phyloP scores from a whole-genome alignment of 495 filamentous ascomycete genomes.

The Lasiosphaeria miniovina region DNA sequence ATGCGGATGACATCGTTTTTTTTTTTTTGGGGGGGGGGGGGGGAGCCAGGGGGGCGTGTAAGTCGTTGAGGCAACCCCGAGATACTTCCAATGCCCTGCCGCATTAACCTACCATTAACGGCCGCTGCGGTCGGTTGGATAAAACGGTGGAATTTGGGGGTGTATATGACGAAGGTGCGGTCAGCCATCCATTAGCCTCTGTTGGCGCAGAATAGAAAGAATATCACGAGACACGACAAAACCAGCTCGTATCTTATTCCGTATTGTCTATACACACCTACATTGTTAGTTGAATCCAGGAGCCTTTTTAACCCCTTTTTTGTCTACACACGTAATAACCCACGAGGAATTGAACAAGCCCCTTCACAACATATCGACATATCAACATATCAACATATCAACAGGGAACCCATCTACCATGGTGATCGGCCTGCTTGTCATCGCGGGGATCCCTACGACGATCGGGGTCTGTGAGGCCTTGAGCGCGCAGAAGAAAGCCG shows the following conservation, averaged over 20 bases:
- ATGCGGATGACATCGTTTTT: slow-evolving; percentile 16
- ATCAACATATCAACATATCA: neutral
- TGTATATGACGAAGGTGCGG: slow-evolving; percentile 22
- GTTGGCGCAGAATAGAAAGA: neutral
- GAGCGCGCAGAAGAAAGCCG: slow-evolving; percentile 49
- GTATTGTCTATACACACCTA: no score
- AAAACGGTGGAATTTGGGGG: slow-evolving; percentile 10
- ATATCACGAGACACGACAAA: neutral
- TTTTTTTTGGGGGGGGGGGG: no score
- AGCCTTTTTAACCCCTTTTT: no score
- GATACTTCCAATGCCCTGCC: no score
- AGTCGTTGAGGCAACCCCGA: no score
- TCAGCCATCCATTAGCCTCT: slow-evolving; percentile 1
- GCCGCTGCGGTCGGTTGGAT: neutral
- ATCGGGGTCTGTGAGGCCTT: slow-evolving; percentile 50
- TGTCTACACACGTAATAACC: no score
- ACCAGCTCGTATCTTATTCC: no score
- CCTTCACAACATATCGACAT: neutral
- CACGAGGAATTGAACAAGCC: no score
- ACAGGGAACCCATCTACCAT: slow-evolving; percentile 13
- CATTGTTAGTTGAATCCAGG: no score
- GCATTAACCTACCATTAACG: neutral
- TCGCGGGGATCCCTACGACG: slow-evolving; percentile 48
- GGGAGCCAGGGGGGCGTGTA: slow-evolving; percentile 9
- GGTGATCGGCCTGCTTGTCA: slow-evolving; percentile 46